phyloP scores from a whole-genome alignment of 257 asterid genomes.

The Nicotiana obtusifolia region DNA sequence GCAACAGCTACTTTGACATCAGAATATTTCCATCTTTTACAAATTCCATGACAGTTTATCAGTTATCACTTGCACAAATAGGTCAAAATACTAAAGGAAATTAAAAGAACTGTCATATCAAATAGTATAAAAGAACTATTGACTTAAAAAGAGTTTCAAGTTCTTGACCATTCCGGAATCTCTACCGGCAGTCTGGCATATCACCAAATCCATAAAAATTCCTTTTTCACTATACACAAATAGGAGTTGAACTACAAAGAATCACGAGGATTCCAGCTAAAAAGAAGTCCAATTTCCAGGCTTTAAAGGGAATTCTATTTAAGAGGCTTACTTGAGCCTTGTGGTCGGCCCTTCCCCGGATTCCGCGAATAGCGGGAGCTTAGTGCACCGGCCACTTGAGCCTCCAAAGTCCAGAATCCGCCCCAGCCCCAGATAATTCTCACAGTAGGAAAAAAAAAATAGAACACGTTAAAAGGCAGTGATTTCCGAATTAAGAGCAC shows the following conservation, averaged over 20 bases:
- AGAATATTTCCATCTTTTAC: neutral
- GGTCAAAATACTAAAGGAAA: neutral
- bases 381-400: too few species aligned
- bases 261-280: neutral
- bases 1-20: constrained; percentile 1
- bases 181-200: neutral
- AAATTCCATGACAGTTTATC: neutral
- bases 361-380: too few species aligned
- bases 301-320: neutral
- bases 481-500: neutral
- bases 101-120: neutral
- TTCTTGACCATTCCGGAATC: neutral
- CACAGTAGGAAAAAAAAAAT: neutral
- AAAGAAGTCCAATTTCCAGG: neutral
- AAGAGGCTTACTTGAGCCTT: neutral
- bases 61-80: neutral
- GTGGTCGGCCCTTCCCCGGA: too few species aligned
- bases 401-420: neutral
- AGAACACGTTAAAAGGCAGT: neutral
- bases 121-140: neutral
- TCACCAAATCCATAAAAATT: constrained; percentile 2
- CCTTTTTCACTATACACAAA: neutral
- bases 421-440: neutral
- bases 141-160: neutral
- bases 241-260: neutral